Evolutionary conservation across 208 protist species (phyloP).

Genomic region (Naegleria gruberi): DNA sequence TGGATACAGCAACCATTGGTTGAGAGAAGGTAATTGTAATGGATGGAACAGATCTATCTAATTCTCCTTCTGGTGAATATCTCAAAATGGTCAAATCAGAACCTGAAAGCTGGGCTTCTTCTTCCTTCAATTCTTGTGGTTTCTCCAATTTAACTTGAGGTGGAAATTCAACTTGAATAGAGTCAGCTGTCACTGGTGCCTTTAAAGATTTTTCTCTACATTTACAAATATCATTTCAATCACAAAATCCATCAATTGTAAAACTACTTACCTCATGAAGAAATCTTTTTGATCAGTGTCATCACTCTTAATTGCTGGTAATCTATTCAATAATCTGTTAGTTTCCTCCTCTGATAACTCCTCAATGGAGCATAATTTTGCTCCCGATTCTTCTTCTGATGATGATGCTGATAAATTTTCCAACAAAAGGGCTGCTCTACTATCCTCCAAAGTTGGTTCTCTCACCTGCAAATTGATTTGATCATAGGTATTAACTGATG

Average conservation of each 20-base stretch:
- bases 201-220: background rate
- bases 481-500: too few relatives aligned
- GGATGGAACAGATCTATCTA: background rate
- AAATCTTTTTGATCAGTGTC: too few relatives aligned
- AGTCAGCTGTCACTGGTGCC: background rate
- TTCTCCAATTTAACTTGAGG: background rate
- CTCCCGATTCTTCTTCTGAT: too few relatives aligned
- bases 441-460: too few relatives aligned
- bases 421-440: too few relatives aligned
- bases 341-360: background rate
- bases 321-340: background rate
- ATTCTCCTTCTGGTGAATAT: background rate
- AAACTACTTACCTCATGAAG: background rate
- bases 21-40: slow-evolving; percentile 5
- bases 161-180: background rate
- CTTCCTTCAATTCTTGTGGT: background rate
- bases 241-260: too few relatives aligned
- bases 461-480: too few relatives aligned
- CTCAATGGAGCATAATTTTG: too few relatives aligned
- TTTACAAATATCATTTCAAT: background rate
- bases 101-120: background rate
- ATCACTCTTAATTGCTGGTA: background rate
- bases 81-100: background rate
- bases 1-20: background rate
- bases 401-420: too few relatives aligned